Percentiles rank a stretch among this genome's conserved stretches.
Conservation (phyloP, 1,139 yeast genomes). For the Kodamaea plutei region DNA sequence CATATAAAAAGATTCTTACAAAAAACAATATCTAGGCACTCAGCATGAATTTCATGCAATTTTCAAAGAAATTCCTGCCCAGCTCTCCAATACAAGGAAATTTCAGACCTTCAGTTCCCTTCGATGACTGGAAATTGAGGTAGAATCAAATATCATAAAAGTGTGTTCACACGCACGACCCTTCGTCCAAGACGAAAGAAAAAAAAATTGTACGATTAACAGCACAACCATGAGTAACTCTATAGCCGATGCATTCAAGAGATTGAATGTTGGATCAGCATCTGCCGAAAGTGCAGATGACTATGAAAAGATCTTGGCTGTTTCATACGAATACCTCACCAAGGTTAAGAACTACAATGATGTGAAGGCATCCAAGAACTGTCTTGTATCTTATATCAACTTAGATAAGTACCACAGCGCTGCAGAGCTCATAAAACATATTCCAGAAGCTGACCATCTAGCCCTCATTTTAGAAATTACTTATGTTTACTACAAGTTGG, state of each 20-base stretch:
- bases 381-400: slow-evolving; percentile 67
- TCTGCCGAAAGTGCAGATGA: slow-evolving; percentile 22
- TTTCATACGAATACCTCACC: slow-evolving; percentile 41
- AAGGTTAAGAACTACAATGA: slow-evolving; percentile 44
- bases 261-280: slow-evolving; percentile 28
- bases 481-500: slow-evolving; percentile 68
- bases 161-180: no score
- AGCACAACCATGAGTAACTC: slow-evolving; percentile 33
- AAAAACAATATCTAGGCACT: no score
- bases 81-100: no score
- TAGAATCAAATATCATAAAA: no score
- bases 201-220: slow-evolving; percentile 1
- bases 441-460: slow-evolving; percentile 31
- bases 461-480: slow-evolving; percentile 54
- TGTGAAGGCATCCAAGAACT: slow-evolving; percentile 51
- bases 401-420: slow-evolving; percentile 67
- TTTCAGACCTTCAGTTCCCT: no score
- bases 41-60: no score
- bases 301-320: slow-evolving; percentile 38
- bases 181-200: no score
- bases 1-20: no score
- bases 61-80: no score
- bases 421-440: slow-evolving; percentile 39
- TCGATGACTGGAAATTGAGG: no score
- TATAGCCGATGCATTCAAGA: slow-evolving; percentile 41